Conservation (phyloP, 768 basidiomycete genomes). For the Lactarius sp. region DNA sequence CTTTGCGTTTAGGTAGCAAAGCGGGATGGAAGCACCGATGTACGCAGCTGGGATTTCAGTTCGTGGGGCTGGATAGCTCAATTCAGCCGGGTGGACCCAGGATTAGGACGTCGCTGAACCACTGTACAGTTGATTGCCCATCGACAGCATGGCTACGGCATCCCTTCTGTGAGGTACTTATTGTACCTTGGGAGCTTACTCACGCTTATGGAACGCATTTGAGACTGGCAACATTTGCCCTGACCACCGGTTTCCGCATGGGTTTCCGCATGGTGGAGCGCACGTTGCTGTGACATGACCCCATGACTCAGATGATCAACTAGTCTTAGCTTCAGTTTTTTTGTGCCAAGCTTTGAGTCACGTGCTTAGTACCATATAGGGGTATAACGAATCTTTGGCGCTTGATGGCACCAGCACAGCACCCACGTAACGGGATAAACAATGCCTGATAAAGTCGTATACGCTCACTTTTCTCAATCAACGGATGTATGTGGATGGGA, state of each 20-base stretch:
- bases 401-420: background rate
- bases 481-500: background rate
- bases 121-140: background rate
- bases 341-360: background rate
- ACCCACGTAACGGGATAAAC: no score
- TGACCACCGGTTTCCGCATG: background rate
- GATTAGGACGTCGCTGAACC: background rate
- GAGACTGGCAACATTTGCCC: background rate
- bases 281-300: background rate
- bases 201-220: background rate
- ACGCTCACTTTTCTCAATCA: background rate
- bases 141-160: background rate
- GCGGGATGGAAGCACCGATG: background rate
- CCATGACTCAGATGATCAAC: background rate
- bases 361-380: background rate
- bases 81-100: background rate
- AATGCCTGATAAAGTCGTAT: conserved; percentile 1
- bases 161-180: background rate
- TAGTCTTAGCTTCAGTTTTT: background rate
- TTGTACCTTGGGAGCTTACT: background rate
- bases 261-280: background rate
- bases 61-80: background rate
- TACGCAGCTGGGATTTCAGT: background rate
- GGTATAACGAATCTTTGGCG: background rate
- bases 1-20: background rate